A percentile compares a stretch with the other conserved stretches of the same genome.
Conservation (phyloP, 2,329 filamentous ascomycete genomes). For the Sodiomyces alkalinus region DNA sequence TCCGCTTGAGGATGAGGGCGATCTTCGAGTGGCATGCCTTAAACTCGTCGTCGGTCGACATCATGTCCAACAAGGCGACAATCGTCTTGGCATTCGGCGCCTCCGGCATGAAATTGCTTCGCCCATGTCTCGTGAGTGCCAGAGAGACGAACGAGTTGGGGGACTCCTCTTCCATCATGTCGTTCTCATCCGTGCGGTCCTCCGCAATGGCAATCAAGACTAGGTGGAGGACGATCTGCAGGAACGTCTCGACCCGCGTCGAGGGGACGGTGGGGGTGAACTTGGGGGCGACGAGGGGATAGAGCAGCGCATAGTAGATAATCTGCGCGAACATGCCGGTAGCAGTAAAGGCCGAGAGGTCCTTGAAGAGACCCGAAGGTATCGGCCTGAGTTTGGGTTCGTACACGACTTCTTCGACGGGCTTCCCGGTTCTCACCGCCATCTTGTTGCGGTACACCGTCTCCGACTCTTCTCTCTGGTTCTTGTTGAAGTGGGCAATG, state of each 20-base stretch:
- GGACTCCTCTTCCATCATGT: slow-evolving; percentile 24
- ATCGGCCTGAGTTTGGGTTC: slow-evolving; percentile 74
- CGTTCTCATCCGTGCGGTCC: slow-evolving; percentile 48
- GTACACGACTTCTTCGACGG: slow-evolving; percentile 71
- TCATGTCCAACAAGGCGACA: slow-evolving; percentile 45
- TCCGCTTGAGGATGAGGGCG: slow-evolving; percentile 62
- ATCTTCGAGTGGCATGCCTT: slow-evolving; percentile 77
- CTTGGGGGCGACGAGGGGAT: slow-evolving; percentile 54
- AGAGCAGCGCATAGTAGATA: slow-evolving; percentile 76
- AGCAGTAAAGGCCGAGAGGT: slow-evolving; percentile 64
- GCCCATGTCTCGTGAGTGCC: slow-evolving; percentile 49
- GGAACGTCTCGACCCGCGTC: slow-evolving; percentile 77
- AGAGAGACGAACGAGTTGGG: slow-evolving; percentile 56
- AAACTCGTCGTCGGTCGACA: slow-evolving; percentile 56
- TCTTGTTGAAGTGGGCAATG: slow-evolving; percentile 90
- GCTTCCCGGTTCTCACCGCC: slow-evolving; percentile 74
- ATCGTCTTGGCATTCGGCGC: slow-evolving; percentile 45
- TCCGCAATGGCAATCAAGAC: slow-evolving; percentile 75
- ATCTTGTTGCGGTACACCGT: slow-evolving; percentile 74
- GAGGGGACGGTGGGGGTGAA: slow-evolving; percentile 60
- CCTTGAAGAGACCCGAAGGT: slow-evolving; percentile 58
- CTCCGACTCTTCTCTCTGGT: slow-evolving; percentile 91
- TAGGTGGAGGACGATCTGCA: slow-evolving; percentile 83
- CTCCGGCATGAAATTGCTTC: slow-evolving; percentile 44
- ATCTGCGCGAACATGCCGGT: slow-evolving; percentile 81